Conservation (phyloP, 1,139 yeast species). For the Nakaseomyces uthaithaninus region DNA sequence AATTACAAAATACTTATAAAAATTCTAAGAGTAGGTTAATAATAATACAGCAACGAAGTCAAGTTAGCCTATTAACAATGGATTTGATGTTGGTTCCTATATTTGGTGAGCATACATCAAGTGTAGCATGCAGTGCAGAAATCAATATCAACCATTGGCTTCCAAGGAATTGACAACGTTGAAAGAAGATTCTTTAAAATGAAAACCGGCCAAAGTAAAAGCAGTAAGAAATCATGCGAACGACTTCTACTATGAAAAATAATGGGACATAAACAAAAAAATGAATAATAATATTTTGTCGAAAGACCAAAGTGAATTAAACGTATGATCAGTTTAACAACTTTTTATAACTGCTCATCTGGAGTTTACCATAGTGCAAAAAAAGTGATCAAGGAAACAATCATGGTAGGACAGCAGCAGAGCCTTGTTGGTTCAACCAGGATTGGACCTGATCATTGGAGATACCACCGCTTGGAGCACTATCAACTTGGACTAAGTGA, state of each 20-base stretch:
- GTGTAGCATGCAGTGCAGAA: too few species aligned
- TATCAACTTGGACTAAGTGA: slow-evolving; percentile 52
- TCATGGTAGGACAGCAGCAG: slow-evolving; percentile 38
- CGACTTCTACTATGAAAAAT: too few species aligned
- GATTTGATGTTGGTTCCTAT: too few species aligned
- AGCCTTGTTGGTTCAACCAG: slow-evolving; percentile 49
- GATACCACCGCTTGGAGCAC: slow-evolving; percentile 48
- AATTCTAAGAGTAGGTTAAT: neutral
- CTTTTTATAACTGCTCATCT: neutral
- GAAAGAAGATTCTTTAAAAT: too few species aligned
- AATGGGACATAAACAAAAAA: too few species aligned
- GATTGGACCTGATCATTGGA: slow-evolving; percentile 43
- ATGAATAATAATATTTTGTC: too few species aligned
- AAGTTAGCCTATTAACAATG: neutral
- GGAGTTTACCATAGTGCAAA: slow-evolving; percentile 3
- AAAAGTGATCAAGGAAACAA: neutral
- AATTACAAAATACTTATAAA: neutral
- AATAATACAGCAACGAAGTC: slow-evolving; percentile 2
- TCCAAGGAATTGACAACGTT: too few species aligned
- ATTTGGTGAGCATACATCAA: too few species aligned
- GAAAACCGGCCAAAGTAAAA: too few species aligned
- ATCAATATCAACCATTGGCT: too few species aligned
- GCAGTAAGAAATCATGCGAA: too few species aligned
- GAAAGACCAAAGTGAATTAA: slow-evolving; percentile 2
- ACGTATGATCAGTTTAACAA: neutral